These are phyloP conservation scores for Aspergillus bridgeri DNA, from an alignment of 495 filamentous ascomycete genomes.

Conservation along the genomic window DNA sequence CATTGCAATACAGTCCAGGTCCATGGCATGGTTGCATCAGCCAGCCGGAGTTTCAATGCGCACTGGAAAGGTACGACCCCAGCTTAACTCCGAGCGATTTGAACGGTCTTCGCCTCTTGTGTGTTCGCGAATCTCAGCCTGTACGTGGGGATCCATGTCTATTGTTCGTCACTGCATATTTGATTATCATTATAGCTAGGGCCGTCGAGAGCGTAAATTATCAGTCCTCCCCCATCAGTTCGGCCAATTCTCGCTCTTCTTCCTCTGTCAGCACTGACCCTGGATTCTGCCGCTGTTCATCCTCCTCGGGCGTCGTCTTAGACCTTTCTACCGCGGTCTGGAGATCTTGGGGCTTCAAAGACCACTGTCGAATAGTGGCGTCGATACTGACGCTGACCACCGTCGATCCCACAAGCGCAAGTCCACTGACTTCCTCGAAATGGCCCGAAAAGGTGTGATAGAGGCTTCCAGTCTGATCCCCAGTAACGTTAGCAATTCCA, in stretches of 20 bases:
- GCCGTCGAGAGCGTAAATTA: not conserved
- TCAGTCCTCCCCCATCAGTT: conserved; percentile 75
- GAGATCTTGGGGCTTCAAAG: conserved; percentile 61
- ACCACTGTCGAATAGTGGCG: conserved; percentile 81
- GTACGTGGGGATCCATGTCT: not conserved
- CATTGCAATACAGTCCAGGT: not conserved
- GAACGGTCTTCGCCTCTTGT: not conserved
- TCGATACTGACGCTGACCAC: conserved; percentile 85
- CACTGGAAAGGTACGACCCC: not conserved
- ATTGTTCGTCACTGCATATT: not conserved
- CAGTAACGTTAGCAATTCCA: conserved; percentile 20
- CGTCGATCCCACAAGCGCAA: conserved; percentile 59
- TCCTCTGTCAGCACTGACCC: conserved; percentile 65
- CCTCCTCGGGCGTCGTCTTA: conserved; percentile 47
- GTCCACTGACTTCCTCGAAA: conserved; percentile 85
- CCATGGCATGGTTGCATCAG: not conserved
- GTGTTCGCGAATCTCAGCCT: not conserved
- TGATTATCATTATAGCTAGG: not conserved
- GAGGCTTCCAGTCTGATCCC: conserved; percentile 60
- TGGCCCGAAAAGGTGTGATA: conserved; percentile 78
- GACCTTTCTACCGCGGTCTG: conserved; percentile 57
- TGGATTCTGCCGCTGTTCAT: conserved; percentile 40
- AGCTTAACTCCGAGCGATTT: not conserved
- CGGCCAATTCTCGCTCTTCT: conserved; percentile 83
- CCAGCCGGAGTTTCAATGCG: not conserved